Percentiles rank a stretch among this genome's conserved stretches.
Conservation (phyloP, 2,329 filamentous ascomycete genomes). For the Aspergillus japonicus region DNA sequence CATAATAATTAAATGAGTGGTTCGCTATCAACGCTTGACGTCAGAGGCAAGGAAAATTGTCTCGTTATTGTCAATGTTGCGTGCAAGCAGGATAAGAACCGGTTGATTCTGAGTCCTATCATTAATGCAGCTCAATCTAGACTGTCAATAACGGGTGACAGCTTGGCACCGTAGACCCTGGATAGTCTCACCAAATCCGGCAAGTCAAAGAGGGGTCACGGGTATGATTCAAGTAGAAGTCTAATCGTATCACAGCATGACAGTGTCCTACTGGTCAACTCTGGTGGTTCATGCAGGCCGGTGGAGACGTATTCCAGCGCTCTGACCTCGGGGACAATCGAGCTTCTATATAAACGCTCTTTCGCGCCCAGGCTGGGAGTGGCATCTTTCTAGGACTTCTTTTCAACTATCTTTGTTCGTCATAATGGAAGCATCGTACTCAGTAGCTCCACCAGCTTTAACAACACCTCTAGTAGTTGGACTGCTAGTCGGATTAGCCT, state of each 20-base stretch:
- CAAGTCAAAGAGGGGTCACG: conserved; percentile 4
- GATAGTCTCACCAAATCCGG: conserved; percentile 20
- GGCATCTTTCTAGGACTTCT: neutral
- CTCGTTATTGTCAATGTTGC: neutral
- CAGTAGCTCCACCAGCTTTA: neutral
- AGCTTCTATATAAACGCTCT: neutral
- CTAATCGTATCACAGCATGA: neutral
- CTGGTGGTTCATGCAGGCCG: neutral
- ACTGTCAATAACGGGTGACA: too few species aligned
- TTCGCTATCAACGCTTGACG: neutral
- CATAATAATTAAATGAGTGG: neutral
- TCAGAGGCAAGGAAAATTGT: neutral
- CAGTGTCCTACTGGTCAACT: neutral
- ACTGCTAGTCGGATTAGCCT: conserved; percentile 10
- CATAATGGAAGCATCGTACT: conserved; percentile 1
- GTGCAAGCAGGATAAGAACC: neutral
- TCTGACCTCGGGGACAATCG: neutral
- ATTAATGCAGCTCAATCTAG: neutral
- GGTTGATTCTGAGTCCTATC: neutral
- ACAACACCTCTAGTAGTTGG: conserved; percentile 8
- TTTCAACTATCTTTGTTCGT: neutral
- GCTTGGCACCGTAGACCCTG: neutral
- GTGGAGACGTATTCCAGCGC: neutral
- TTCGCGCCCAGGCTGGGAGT: neutral
- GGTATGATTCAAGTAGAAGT: neutral